Base-by-base conservation (phyloP, 2,329 filamentous ascomycete species). In the Orbilia oligospora region DNA sequence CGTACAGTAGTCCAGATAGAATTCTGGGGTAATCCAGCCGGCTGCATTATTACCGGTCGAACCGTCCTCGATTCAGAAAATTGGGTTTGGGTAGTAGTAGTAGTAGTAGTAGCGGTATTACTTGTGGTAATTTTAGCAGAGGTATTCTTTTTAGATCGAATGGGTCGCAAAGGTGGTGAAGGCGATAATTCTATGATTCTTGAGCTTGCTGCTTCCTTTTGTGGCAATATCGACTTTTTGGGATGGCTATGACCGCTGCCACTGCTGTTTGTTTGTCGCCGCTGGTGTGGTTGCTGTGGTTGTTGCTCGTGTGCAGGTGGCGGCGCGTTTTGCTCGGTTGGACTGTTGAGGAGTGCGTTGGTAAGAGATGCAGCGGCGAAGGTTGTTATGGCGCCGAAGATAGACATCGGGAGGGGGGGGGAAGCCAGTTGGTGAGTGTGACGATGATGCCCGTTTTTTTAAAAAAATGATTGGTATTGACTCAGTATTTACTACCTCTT, bases 1-100 rank as follows among this genome's bases (percentile, higher is more conserved):
- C 63, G 9, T 72, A 72, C 75, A 10, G 75, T 78, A 12, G 68
- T 63, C 75, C 75, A 78, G 30, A 78, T 78, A 4, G 75, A 78
- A 30, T 78, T 78, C 18, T 68, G 68, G 9, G 75, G 75, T 58
- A 78, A 38, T 10, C 75, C 75, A 10, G 53, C 24, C 9, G 69
- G 48, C 24, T 65, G 69, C 75, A 78, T 78, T 20, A 33, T 44
- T n/a, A 1, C 20, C 30, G 12, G 30, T 53, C 41, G 41, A 33
- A 33, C 44, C 14, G 12, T n/a, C 8, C 9, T 30, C 22, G 49
- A 16, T 58, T 10, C 30, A 22, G 5, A 41, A 12, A 27, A 41
- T 0, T 12, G 55, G 0, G 8, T 16, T 0, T 22, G 1, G 5
- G 48, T 24, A 4, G 48, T n/a, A 33, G 24, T n/a, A 33, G 51